Percentiles rank a stretch among this genome's conserved stretches.
phyloP scores from a whole-genome alignment of 805 yeast genomes.

The Pichia heedii region DNA sequence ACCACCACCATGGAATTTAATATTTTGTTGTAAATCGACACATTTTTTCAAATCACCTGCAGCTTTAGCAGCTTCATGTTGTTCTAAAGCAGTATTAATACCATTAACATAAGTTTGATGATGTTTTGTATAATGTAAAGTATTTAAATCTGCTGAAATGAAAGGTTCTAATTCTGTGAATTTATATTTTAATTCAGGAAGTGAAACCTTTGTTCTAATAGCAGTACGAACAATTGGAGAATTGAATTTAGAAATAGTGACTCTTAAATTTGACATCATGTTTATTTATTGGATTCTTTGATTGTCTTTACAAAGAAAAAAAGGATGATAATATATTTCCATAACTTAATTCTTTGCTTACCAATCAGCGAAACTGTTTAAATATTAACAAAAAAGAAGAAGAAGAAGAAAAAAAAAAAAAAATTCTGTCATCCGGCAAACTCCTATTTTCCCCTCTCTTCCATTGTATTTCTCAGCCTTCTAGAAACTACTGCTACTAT shows the following conservation, averaged over 20 bases:
- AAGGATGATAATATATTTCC: too few relatives aligned
- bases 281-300: neutral
- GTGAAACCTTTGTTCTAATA: conserved; percentile 55
- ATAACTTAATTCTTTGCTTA: too few relatives aligned
- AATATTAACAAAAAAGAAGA: too few relatives aligned
- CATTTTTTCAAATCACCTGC: conserved; percentile 51
- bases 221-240: conserved; percentile 14
- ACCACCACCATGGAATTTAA: conserved; percentile 93
- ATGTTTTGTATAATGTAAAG: conserved; percentile 80
- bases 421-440: too few relatives aligned
- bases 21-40: conserved; percentile 57
- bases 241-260: conserved; percentile 10
- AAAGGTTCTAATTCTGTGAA: conserved; percentile 80
- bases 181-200: conserved; percentile 79
- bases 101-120: conserved; percentile 89
- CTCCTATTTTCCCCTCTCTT: too few relatives aligned
- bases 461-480: too few relatives aligned
- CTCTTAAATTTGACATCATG: conserved; percentile 21
- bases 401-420: too few relatives aligned
- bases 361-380: too few relatives aligned
- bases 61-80: conserved; percentile 54
- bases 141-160: conserved; percentile 81
- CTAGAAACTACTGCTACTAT: too few relatives aligned
- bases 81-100: conserved; percentile 69
- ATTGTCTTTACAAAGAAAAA: too few relatives aligned